Percentiles rank a stretch among this genome's conserved stretches.
phyloP scores from a whole-genome alignment of 1,139 yeast genomes.

The Ogataea hybrid region DNA sequence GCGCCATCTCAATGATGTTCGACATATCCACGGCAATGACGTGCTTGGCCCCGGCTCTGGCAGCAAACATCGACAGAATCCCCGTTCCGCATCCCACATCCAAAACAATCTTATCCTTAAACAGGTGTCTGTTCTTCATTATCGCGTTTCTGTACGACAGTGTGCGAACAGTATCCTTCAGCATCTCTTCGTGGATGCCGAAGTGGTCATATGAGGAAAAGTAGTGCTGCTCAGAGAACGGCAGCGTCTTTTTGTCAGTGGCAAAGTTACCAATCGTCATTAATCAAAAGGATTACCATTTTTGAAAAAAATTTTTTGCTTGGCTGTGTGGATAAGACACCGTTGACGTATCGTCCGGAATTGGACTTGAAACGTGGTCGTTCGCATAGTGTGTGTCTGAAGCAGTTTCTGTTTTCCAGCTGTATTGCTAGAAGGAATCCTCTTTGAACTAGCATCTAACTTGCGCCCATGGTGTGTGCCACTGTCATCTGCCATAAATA shows the following conservation, averaged over 20 bases:
- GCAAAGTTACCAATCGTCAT: slow-evolving; percentile 31
- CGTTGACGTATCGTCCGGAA: neutral
- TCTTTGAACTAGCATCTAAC: too few relatives aligned
- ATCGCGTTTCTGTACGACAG: slow-evolving; percentile 91
- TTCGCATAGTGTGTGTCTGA: too few relatives aligned
- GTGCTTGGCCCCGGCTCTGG: slow-evolving; percentile 94
- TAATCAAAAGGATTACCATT: slow-evolving; percentile 4
- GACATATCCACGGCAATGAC: slow-evolving; percentile 98
- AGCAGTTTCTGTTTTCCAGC: too few relatives aligned
- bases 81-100: slow-evolving; percentile 99
- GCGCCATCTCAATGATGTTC: slow-evolving; percentile 91
- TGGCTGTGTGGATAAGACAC: slow-evolving; percentile 4
- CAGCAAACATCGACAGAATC: slow-evolving; percentile 97
- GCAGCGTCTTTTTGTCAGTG: slow-evolving; percentile 52
- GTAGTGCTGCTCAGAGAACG: slow-evolving; percentile 83
- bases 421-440: too few relatives aligned
- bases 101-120: slow-evolving; percentile 91
- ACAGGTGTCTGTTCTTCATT: slow-evolving; percentile 82
- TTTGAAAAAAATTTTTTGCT: slow-evolving; percentile 9
- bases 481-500: neutral
- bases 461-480: neutral
- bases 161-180: slow-evolving; percentile 93
- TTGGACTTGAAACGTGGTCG: too few relatives aligned
- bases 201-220: slow-evolving; percentile 95
- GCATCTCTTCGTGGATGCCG: slow-evolving; percentile 98